Percentiles rank a stretch among this genome's conserved stretches.
phyloP scores from a whole-genome alignment of 2,329 filamentous ascomycete genomes.

The Aspergillus sp. region DNA sequence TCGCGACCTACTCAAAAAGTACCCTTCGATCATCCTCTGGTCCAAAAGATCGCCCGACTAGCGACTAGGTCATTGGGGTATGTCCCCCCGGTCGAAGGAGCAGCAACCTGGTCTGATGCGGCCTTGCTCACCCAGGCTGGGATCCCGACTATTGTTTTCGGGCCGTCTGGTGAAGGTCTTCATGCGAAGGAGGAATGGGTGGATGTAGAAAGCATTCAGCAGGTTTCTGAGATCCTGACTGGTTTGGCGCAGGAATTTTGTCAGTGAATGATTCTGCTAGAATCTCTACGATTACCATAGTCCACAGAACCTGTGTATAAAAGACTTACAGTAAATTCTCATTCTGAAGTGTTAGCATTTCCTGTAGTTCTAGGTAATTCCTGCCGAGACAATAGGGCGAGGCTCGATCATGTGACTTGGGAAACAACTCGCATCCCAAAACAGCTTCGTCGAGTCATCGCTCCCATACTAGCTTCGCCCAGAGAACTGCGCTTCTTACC shows the following conservation, averaged over 20 bases:
- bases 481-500: neutral
- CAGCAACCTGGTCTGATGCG: constrained; percentile 45
- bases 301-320: too few species aligned
- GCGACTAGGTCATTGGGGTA: constrained; percentile 20
- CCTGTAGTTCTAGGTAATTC: neutral
- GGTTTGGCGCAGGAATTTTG: constrained; percentile 15
- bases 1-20: constrained; percentile 39
- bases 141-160: constrained; percentile 42
- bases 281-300: neutral
- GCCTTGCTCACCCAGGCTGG: constrained; percentile 40
- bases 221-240: constrained; percentile 20
- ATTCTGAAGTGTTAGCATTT: neutral
- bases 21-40: constrained; percentile 35
- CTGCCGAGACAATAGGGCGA: neutral
- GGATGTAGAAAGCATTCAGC: constrained; percentile 35
- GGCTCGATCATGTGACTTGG: neutral
- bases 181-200: constrained; percentile 47
- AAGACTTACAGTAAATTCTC: too few species aligned
- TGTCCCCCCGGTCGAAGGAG: constrained; percentile 20
- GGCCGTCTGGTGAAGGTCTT: constrained; percentile 42
- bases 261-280: constrained; percentile 1
- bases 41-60: constrained; percentile 22
- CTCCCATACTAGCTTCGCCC: neutral
- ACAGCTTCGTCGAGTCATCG: neutral
- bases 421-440: neutral